Evolutionary conservation across 1,139 yeast species (phyloP).

Genomic region (Pichia sp.): DNA sequence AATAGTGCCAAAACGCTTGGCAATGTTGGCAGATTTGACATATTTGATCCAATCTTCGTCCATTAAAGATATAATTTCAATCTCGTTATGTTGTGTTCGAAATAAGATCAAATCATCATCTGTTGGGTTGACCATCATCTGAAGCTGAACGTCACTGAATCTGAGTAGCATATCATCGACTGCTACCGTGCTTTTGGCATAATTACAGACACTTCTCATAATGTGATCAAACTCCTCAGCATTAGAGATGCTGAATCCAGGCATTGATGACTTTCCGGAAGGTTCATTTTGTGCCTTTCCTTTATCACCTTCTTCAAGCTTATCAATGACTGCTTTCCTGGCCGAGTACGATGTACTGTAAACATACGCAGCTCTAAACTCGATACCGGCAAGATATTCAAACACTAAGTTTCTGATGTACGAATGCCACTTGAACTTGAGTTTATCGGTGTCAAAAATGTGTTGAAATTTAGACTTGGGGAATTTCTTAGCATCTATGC

Average conservation of each 20-base stretch:
- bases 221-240: conserved; percentile 47
- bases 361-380: conserved; percentile 60
- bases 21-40: conserved; percentile 35
- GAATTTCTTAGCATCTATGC: conserved; percentile 11
- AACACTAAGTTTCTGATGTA: conserved; percentile 58
- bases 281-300: not conserved
- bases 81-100: conserved; percentile 66
- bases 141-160: conserved; percentile 80
- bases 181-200: conserved; percentile 30
- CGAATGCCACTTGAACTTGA: conserved; percentile 80
- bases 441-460: conserved; percentile 69
- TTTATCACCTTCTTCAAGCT: not conserved
- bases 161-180: conserved; percentile 62
- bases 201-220: conserved; percentile 42
- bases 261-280: not conserved
- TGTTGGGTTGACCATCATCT: conserved; percentile 63
- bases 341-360: conserved; percentile 26
- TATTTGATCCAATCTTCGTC: conserved; percentile 28
- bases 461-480: conserved; percentile 47
- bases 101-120: conserved; percentile 63
- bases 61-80: conserved; percentile 59
- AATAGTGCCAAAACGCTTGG: conserved; percentile 69
- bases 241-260: not conserved
- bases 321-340: conserved; percentile 9
- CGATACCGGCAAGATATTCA: conserved; percentile 60